These are phyloP conservation scores for Pilobolus umbonatus DNA, from an alignment of 192 early-diverging fungal species.

Conservation along the genomic window DNA sequence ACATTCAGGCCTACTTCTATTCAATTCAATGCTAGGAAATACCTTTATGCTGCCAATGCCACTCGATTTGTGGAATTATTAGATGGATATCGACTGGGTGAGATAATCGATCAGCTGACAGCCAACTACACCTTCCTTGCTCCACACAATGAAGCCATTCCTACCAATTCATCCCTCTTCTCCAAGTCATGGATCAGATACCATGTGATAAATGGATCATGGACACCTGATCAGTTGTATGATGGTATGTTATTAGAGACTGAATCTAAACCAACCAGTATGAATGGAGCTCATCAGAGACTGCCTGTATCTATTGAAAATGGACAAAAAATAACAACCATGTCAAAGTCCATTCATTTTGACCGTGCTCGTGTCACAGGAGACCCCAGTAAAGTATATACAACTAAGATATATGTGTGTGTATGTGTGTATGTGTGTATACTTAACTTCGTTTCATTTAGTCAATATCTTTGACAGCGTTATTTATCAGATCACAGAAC, in stretches of 20 bases:
- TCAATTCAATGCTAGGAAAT: constrained; percentile 57
- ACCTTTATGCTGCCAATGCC: constrained; percentile 64
- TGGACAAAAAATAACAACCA: not conserved
- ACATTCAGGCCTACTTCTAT: constrained; percentile 29
- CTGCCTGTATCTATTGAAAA: constrained; percentile 17
- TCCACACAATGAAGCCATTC: constrained; percentile 53
- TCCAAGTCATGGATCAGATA: constrained; percentile 53
- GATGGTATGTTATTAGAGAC: constrained; percentile 49
- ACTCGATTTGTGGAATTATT: constrained; percentile 56
- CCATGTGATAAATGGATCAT: constrained; percentile 56
- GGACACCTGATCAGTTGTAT: constrained; percentile 35
- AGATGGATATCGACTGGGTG: constrained; percentile 46
- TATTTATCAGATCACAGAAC: constrained; percentile 27
- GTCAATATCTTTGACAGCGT: constrained; percentile 12
- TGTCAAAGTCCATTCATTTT: constrained; percentile 24
- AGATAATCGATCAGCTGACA: constrained; percentile 50
- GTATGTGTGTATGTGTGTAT: not conserved
- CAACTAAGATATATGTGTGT: not conserved
- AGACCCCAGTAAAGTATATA: constrained; percentile 7
- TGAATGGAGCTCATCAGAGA: constrained; percentile 16
- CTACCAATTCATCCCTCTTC: constrained; percentile 30
- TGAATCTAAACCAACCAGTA: constrained; percentile 30
- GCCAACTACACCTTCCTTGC: constrained; percentile 61
- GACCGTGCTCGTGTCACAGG: constrained; percentile 19
- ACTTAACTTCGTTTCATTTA: not conserved